phyloP scores from a whole-genome alignment of 352 stramenopile species.

The Blastocystis sp. region DNA sequence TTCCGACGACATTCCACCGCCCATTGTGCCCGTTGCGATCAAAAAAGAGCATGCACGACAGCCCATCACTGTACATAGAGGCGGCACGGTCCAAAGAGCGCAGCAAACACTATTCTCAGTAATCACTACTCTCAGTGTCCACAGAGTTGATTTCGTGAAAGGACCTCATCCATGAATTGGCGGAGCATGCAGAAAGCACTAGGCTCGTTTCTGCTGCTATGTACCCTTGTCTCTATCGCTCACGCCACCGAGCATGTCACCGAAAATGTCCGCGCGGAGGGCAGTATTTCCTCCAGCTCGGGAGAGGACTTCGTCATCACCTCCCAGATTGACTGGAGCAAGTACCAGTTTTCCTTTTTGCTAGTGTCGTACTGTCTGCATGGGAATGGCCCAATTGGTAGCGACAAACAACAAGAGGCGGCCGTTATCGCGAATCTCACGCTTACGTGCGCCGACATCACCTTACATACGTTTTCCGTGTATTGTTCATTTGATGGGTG shows the following conservation, averaged over 20 bases:
- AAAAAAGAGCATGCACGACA: too few relatives aligned
- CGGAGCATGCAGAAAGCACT: too few relatives aligned
- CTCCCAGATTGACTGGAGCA: slow-evolving; percentile 29
- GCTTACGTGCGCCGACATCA: slow-evolving; percentile 21
- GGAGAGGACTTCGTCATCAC: slow-evolving; percentile 3
- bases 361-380: not conserved
- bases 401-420: not conserved
- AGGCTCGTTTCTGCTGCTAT: not conserved
- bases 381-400: not conserved
- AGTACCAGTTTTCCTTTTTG: slow-evolving; percentile 42
- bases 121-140: too few relatives aligned
- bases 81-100: too few relatives aligned
- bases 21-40: too few relatives aligned
- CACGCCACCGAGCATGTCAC: slow-evolving; percentile 1
- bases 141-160: too few relatives aligned
- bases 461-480: not conserved
- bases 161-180: too few relatives aligned
- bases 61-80: too few relatives aligned
- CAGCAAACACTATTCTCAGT: too few relatives aligned
- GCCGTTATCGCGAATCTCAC: slow-evolving; percentile 15
- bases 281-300: not conserved
- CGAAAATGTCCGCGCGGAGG: slow-evolving; percentile 15
- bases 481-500: not conserved
- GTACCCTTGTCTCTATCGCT: not conserved
- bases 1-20: too few relatives aligned